A percentile compares a stretch with the other conserved stretches of the same genome.
Conservation (phyloP, 257 asterid species). For the Anisodus tanguticus region DNA sequence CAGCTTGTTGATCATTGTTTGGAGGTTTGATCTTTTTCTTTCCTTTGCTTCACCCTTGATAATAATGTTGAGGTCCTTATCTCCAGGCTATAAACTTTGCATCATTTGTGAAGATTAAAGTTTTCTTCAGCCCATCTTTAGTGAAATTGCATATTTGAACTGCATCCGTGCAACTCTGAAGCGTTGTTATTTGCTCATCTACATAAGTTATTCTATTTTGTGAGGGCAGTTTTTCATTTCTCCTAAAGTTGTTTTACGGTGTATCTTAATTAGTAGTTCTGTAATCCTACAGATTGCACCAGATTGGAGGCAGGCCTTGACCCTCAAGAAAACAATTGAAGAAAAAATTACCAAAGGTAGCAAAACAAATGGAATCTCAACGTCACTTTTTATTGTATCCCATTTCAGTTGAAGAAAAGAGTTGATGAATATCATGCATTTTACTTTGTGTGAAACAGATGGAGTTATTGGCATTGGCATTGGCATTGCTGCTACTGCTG, state of each 20-base stretch:
- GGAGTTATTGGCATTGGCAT: slow-evolving; percentile 88
- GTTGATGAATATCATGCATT: background rate
- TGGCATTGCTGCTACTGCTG: slow-evolving; percentile 89
- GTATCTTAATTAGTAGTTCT: background rate
- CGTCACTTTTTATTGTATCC: background rate
- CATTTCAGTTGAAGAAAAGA: background rate
- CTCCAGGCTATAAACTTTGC: slow-evolving; percentile 69
- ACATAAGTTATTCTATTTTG: background rate
- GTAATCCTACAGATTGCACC: slow-evolving; percentile 65
- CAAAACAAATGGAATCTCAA: background rate
- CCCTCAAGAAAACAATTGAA: slow-evolving; percentile 83
- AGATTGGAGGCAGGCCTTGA: slow-evolving; percentile 86
- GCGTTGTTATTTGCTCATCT: background rate
- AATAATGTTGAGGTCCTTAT: slow-evolving; percentile 41
- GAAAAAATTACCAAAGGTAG: slow-evolving; percentile 82
- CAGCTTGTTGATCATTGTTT: slow-evolving; percentile 77
- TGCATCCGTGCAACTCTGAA: background rate
- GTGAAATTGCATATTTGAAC: background rate
- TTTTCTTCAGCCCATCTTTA: background rate
- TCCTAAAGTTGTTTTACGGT: background rate
- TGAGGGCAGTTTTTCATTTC: background rate
- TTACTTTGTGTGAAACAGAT: slow-evolving; percentile 42
- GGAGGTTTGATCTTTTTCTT: slow-evolving; percentile 54
- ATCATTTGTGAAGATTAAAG: background rate
- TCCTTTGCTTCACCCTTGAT: background rate